These are phyloP conservation scores for Globisporangium sylvaticum DNA, from an alignment of 352 stramenopile species.

Conservation along the genomic window DNA sequence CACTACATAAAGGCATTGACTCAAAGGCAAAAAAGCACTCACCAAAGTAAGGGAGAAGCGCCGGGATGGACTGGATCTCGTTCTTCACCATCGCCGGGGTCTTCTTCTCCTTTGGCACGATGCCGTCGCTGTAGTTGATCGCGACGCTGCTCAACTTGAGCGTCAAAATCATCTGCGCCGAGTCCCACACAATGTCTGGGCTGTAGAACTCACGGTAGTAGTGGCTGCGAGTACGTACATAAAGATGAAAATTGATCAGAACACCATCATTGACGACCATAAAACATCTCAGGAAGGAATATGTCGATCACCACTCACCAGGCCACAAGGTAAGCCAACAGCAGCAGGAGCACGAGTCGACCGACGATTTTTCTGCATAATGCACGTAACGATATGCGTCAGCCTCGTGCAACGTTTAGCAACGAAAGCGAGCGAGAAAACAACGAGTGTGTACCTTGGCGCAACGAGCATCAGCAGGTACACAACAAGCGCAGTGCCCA, in stretches of 20 bases:
- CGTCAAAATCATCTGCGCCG: conserved; percentile 85
- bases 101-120: conserved; percentile 69
- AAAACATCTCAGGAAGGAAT: neutral
- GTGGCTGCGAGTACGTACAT: conserved; percentile 32
- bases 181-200: conserved; percentile 79
- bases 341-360: conserved; percentile 50
- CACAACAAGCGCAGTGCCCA: conserved; percentile 50
- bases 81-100: conserved; percentile 72
- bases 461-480: conserved; percentile 68
- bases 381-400: neutral
- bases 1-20: neutral
- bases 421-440: neutral
- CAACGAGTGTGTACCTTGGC: conserved; percentile 34
- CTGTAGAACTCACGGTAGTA: conserved; percentile 84
- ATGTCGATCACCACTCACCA: conserved; percentile 28
- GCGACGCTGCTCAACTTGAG: conserved; percentile 78
- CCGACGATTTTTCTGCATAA: conserved; percentile 52
- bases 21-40: conserved; percentile 1
- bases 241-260: neutral
- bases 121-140: conserved; percentile 81
- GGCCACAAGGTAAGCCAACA: conserved; percentile 66
- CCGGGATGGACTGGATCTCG: conserved; percentile 54
- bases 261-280: neutral
- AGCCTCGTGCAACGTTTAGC: neutral
- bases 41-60: conserved; percentile 75